Conservation (phyloP, 345 rosid species). For the Dimocarpus longan region DNA sequence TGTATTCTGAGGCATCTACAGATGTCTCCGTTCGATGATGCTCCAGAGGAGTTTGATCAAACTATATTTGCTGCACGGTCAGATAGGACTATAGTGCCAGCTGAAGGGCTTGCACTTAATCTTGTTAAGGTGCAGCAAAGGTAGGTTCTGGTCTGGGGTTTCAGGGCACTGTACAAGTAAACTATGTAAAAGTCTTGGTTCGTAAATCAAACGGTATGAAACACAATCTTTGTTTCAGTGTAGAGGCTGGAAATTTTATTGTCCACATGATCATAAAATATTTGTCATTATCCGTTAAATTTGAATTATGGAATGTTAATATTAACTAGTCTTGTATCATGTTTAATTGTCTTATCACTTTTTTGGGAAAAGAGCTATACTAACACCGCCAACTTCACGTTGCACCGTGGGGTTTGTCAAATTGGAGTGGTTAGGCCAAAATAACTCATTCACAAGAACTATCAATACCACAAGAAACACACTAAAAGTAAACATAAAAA, state of each 20-base stretch:
- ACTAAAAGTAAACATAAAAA: neutral
- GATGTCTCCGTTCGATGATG: too few species aligned
- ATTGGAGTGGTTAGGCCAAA: constrained; percentile 81
- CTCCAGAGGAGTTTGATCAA: too few species aligned
- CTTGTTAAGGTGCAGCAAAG: too few species aligned
- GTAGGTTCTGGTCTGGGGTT: too few species aligned
- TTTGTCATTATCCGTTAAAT: neutral
- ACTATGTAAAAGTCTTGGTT: too few species aligned
- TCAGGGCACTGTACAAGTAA: too few species aligned
- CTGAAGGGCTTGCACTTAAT: too few species aligned
- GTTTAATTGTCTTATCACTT: neutral
- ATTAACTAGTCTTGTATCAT: neutral
- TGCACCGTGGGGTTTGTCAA: constrained; percentile 93
- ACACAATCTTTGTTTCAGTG: too few species aligned
- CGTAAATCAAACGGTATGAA: neutral
- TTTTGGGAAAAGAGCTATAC: constrained; percentile 82
- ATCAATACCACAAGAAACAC: neutral
- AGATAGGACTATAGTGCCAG: too few species aligned
- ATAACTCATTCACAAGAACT: neutral
- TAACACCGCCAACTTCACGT: constrained; percentile 72
- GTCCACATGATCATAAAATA: neutral
- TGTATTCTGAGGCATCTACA: too few species aligned
- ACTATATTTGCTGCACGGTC: too few species aligned
- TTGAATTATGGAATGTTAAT: neutral
- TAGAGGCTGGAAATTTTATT: neutral